Evolutionary conservation across 208 protist species (phyloP), one percentile per base, ranked within the genome.

Genomic region (Acanthamoeba sp.): DNA sequence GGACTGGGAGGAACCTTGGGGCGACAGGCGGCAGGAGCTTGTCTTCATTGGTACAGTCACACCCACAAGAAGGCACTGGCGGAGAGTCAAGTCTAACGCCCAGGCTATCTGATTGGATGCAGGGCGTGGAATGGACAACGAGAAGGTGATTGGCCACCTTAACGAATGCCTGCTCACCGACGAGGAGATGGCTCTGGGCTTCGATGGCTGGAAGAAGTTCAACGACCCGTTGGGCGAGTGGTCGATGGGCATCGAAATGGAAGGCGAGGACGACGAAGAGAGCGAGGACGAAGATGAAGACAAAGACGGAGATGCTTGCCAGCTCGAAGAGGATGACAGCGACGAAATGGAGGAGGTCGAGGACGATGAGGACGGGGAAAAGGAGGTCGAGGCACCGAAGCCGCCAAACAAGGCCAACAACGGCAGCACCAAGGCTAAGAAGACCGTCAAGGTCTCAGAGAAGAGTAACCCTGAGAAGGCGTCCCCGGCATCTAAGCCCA

Each of bases 11-110:
- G 91, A 85, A n/a, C 66, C 40, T 22, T 66, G 52, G 55, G 96
- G 96, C 36, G 97, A 97, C 64, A 16, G 95, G 14, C 90, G 95
- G 27, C 96, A 97, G 82, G 96, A 98, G 78, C 32, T 98, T 29
- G 97, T 98, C 5, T 95, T 98, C 36, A 98, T 98, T 66, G 97
- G 97, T 34, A 40, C 10, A 69, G 14, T 24, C 22, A 12, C 50
- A 55, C 16, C 0, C 50, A 0, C 14, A 7, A 1, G 57, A 24
- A 0, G 9, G 5, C 22, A 16, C 0, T 12, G 57, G 22, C 9
- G 2, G 24, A 9, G 1, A 9, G 18, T 16, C 14, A 10, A 12
- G 24, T 24, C n/a, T 76, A 20, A 42, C 4, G 20, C 40, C 29
- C 10, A 29, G 9, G 34, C n/a, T 80, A 12, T 10, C 18, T n/a